A percentile compares a stretch with the other conserved stretches of the same genome.
Evolutionary conservation across 768 basidiomycete species (phyloP).

Genomic region (Boletus huronensis): DNA sequence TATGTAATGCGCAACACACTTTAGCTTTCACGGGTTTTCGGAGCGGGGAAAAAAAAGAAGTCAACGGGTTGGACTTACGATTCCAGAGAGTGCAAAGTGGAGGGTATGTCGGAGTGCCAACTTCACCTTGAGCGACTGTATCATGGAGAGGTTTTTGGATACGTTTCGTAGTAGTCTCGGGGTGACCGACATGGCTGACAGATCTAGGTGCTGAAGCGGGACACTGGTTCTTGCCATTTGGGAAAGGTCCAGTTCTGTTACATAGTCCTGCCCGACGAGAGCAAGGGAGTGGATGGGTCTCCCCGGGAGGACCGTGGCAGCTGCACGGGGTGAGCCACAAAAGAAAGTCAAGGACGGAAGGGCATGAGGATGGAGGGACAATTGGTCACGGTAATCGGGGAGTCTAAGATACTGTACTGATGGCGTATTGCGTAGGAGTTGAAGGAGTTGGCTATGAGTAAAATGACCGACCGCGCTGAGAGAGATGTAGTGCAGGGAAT

Average conservation of each 20-base stretch:
- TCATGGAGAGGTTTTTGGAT: constrained; percentile 45
- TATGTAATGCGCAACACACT: background rate
- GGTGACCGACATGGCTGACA: background rate
- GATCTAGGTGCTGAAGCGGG: constrained; percentile 42
- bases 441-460: constrained; percentile 20
- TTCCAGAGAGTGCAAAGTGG: constrained; percentile 13
- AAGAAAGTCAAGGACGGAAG: constrained; percentile 51
- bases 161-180: constrained; percentile 49
- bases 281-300: constrained; percentile 54
- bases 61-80: background rate
- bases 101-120: constrained; percentile 37
- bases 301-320: constrained; percentile 51
- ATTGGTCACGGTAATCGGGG: constrained; percentile 41
- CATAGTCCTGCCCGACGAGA: constrained; percentile 50
- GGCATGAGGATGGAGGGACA: constrained; percentile 41
- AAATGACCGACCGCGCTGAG: constrained; percentile 23
- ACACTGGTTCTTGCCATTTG: constrained; percentile 46
- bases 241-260: constrained; percentile 50
- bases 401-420: constrained; percentile 45
- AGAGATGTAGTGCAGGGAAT: constrained; percentile 41
- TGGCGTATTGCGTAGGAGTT: constrained; percentile 43
- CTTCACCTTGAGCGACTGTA: constrained; percentile 51
- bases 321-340: constrained; percentile 55
- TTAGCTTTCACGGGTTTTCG: background rate
- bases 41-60: background rate